Percentiles rank a stretch among this genome's conserved stretches.
Conservation (phyloP, 2,329 filamentous ascomycete species). For the Diaporthe citriasiana region DNA sequence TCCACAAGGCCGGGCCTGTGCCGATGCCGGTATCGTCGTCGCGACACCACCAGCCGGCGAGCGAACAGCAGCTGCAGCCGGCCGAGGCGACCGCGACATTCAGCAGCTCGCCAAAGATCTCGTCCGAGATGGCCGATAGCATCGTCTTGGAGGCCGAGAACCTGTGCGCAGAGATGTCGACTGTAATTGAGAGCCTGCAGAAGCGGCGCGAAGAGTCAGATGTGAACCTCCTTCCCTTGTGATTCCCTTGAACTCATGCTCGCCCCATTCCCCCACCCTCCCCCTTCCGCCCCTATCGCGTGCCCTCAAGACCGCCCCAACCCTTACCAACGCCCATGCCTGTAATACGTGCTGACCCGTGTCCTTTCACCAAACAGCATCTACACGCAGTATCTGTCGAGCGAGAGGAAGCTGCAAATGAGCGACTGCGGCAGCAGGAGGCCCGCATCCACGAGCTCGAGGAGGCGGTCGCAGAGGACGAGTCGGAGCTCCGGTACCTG, state of each 20-base stretch:
- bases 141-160: conserved; percentile 54
- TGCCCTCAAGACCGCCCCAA: neutral
- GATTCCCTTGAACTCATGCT: neutral
- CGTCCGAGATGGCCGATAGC: conserved; percentile 45
- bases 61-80: conserved; percentile 39
- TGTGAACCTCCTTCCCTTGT: conserved; percentile 49
- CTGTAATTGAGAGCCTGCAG: conserved; percentile 64
- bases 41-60: neutral
- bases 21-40: neutral
- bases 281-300: neutral
- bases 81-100: conserved; percentile 19
- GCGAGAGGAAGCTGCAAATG: conserved; percentile 69
- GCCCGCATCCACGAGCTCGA: conserved; percentile 70
- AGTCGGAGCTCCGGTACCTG: conserved; percentile 72
- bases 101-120: conserved; percentile 35
- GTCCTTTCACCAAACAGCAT: conserved; percentile 56
- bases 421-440: conserved; percentile 73
- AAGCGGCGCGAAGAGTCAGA: conserved; percentile 72
- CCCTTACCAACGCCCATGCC: neutral
- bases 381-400: conserved; percentile 73
- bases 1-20: conserved; percentile 7
- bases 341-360: conserved; percentile 47
- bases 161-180: conserved; percentile 65
- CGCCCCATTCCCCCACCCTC: too few species aligned
- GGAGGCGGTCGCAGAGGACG: conserved; percentile 67